phyloP scores from a whole-genome alignment of 805 yeast species.

The Kluyveromyces aestuarii region DNA sequence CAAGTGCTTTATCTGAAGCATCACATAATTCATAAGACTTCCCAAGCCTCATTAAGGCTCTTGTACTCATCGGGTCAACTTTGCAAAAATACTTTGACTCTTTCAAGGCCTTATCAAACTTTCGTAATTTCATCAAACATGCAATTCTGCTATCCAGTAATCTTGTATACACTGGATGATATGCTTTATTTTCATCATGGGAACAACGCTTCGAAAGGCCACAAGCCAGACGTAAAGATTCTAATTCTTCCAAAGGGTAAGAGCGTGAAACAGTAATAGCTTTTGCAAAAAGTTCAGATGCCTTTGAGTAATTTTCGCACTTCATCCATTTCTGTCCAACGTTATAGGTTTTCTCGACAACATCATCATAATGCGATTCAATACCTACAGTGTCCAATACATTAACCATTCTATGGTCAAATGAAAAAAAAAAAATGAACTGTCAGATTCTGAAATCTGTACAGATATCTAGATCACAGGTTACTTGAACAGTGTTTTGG shows the following conservation, averaged over 20 bases:
- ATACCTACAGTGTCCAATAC: not conserved
- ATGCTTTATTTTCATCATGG: slow-evolving; percentile 6
- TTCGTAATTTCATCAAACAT: slow-evolving; percentile 21
- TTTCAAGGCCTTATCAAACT: slow-evolving; percentile 15
- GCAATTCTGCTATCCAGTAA: slow-evolving; percentile 22
- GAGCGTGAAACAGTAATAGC: slow-evolving; percentile 19
- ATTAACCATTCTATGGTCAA: not conserved
- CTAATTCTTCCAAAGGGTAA: slow-evolving; percentile 13
- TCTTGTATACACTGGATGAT: slow-evolving; percentile 22
- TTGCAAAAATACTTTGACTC: slow-evolving; percentile 6
- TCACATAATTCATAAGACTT: slow-evolving; percentile 1
- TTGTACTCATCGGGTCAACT: not conserved
- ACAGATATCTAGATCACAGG: too few relatives aligned
- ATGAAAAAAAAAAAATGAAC: too few relatives aligned
- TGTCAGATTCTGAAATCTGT: too few relatives aligned
- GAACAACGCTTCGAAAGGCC: slow-evolving; percentile 8
- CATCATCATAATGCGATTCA: slow-evolving; percentile 7
- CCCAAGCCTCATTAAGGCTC: not conserved
- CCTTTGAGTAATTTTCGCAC: slow-evolving; percentile 16
- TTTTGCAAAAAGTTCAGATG: slow-evolving; percentile 21
- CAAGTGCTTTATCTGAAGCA: not conserved
- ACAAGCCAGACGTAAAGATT: slow-evolving; percentile 7
- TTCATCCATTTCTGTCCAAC: slow-evolving; percentile 21
- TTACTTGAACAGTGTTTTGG: too few relatives aligned
- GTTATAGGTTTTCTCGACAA: slow-evolving; percentile 21